These are phyloP conservation scores for Aspergillus sclerotiicarbonarius DNA, from an alignment of 495 filamentous ascomycete genomes.

Conservation along the genomic window DNA sequence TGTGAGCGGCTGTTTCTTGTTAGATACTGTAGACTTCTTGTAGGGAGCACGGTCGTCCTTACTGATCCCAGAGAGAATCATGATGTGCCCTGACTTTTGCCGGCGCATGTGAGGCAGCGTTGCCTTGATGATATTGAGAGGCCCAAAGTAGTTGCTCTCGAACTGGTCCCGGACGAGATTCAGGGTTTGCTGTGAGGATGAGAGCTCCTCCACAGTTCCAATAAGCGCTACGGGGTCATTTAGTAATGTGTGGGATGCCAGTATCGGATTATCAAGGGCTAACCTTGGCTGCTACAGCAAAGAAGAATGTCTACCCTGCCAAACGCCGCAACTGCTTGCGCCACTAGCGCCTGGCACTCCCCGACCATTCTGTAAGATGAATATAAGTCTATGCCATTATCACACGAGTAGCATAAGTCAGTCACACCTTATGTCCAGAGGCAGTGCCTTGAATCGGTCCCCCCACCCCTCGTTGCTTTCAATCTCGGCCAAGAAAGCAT, in stretches of 20 bases:
- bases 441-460: slow-evolving; percentile 41
- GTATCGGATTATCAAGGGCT: not conserved
- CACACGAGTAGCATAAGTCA: not conserved
- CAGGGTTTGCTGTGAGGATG: slow-evolving; percentile 65
- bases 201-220: slow-evolving; percentile 89
- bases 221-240: slow-evolving; percentile 60
- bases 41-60: slow-evolving; percentile 16
- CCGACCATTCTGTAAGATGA: slow-evolving; percentile 39
- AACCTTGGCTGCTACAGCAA: slow-evolving; percentile 83
- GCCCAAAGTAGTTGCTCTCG: slow-evolving; percentile 90
- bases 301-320: slow-evolving; percentile 85
- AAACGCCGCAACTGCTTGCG: slow-evolving; percentile 79
- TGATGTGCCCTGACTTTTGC: slow-evolving; percentile 80
- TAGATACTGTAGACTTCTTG: slow-evolving; percentile 5
- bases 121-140: slow-evolving; percentile 93
- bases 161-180: slow-evolving; percentile 87
- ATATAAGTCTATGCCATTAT: slow-evolving; percentile 16
- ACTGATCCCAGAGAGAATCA: slow-evolving; percentile 85
- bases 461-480: slow-evolving; percentile 55
- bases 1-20: slow-evolving; percentile 62
- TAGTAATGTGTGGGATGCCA: not conserved
- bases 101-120: slow-evolving; percentile 75
- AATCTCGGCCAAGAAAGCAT: slow-evolving; percentile 62
- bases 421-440: slow-evolving; percentile 51
- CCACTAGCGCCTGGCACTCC: slow-evolving; percentile 76